A percentile compares a stretch with the other conserved stretches of the same genome.
phyloP scores from a whole-genome alignment of 495 filamentous ascomycete genomes.

The Podospora pseudoanserina region DNA sequence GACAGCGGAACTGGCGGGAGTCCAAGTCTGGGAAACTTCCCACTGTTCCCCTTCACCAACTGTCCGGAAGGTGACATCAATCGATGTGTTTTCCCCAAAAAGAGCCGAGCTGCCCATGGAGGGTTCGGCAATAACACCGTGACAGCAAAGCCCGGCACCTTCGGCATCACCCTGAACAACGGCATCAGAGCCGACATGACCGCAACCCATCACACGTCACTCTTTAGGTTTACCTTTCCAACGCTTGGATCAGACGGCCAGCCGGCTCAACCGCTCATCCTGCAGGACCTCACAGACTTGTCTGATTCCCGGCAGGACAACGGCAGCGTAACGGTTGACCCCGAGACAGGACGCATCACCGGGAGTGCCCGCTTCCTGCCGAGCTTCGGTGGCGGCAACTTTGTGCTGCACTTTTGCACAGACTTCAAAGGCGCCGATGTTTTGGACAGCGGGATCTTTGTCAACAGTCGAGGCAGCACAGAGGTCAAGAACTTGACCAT shows the following conservation, averaged over 20 bases:
- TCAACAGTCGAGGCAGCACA: conserved; percentile 53
- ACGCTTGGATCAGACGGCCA: conserved; percentile 32
- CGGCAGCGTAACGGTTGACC: conserved; percentile 53
- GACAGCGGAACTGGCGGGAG: conserved; percentile 69
- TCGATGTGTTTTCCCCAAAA: conserved; percentile 59
- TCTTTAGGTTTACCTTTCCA: conserved; percentile 69
- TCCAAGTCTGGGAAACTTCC: conserved; percentile 70
- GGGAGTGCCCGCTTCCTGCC: conserved; percentile 64
- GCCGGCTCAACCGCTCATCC: conserved; percentile 55
- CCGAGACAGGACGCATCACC: conserved; percentile 56
- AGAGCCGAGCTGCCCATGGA: conserved; percentile 30
- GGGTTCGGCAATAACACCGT: conserved; percentile 49
- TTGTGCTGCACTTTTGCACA: conserved; percentile 59
- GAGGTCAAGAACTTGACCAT: conserved; percentile 54
- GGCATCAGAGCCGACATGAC: conserved; percentile 68
- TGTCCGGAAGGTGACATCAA: conserved; percentile 65
- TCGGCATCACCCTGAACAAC: conserved; percentile 56
- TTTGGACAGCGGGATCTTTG: conserved; percentile 62
- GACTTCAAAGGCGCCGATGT: conserved; percentile 65
- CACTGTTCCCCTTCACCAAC: conserved; percentile 63
- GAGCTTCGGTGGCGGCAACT: conserved; percentile 65
- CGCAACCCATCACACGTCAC: conserved; percentile 56
- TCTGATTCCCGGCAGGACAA: conserved; percentile 59
- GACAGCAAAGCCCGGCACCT: conserved; percentile 63
- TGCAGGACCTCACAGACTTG: conserved; percentile 65